Evolutionary conservation across 495 filamentous ascomycete genomes (phyloP), one percentile per base, ranked within the genome.

Genomic region (Platismatia glauca): DNA sequence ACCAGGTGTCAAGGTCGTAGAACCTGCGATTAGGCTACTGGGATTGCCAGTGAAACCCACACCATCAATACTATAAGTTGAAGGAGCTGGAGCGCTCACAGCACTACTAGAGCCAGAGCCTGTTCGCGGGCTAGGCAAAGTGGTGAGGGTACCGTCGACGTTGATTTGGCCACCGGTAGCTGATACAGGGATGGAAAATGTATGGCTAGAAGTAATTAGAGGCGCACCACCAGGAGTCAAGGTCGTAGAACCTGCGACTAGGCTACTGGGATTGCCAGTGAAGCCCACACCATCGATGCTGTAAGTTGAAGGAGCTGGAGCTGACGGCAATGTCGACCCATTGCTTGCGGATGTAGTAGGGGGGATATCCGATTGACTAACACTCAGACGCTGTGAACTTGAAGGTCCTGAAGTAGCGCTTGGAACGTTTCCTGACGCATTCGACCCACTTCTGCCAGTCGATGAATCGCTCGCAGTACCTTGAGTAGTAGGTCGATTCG

Each of bases 231-330:
- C 55, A 35, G 55, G 55, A 9, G 34, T 57, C 33, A 57, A 57
- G 22, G 55, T 57, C 29, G 33, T 37, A 37, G 31, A 37, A 15
- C 31, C 55, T 22, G 15, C 55, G 13, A 37, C 55, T 24, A 57
- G 33, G 37, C 55, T 39, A 15, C 4, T 57, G 55, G 55, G 55
- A 57, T 57, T 57, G 31, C 55, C 55, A 12, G 55, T 57, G 34
- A 57, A 34, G 16, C 33, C 34, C 16, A 57, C 33, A 20, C 55
- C 55, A 57, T 57, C 55, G n/a, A 57, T 57, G 33, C 33, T 39
- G 55, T 57, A 57, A n/a, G 18, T n/a, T 41, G 7, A 3, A 12
- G 5, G 35, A 11, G 35, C 35, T 37, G 11, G 34, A 31, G n/a
- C n/a, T n/a, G n/a, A n/a, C n/a, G n/a, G n/a, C n/a, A n/a, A n/a